Base-by-base conservation (phyloP, 805 yeast genomes). In the Grigorovia transvaalensis region DNA sequence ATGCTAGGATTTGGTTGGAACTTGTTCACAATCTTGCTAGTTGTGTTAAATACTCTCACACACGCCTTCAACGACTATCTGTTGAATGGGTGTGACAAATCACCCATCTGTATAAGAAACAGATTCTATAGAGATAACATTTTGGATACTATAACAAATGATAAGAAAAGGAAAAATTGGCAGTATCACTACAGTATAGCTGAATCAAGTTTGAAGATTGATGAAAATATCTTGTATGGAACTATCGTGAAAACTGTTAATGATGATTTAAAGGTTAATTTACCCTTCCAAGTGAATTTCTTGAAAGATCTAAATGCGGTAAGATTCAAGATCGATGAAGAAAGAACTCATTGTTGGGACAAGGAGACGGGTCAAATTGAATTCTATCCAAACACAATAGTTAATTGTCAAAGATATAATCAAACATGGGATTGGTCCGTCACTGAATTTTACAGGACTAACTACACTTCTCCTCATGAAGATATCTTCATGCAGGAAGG, bases 91-190 rank as follows among this genome's bases (percentile, higher is more conserved):
- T 90, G 98, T 66, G 79, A 74, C 6, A 83, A 85, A 60, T 78
- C 88, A 17, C 95, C 96, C 7, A 89, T 90, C 63, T 90, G 98
- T 63, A 68, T 75, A 48, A 76, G 98, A 66, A 87, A 90, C 61
- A 72, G 91, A 51, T 80, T 79, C 52, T 88, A 77, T 62, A 86
- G 88, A 1, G 54, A 62, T 2, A 63, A 72, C 46, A 71, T 78
- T 6, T 51, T 56, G 6, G 57, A 57, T 17, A 56, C 62, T 0
- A 69, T 66, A 45, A 65, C 65, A 19, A 63, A 38, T 3, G 15
- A 38, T 13, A 15, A 13, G 2, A 38, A 2, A 4, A 33, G 27
- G 27, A 15, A 13, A 12, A 7, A 15, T 13, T 33, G 38, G 38
- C 38, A 33, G 38, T 33, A 38, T 38, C 42, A 74, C 33, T 77